phyloP scores from a whole-genome alignment of 805 yeast genomes.

The Nematodospora valgi region DNA sequence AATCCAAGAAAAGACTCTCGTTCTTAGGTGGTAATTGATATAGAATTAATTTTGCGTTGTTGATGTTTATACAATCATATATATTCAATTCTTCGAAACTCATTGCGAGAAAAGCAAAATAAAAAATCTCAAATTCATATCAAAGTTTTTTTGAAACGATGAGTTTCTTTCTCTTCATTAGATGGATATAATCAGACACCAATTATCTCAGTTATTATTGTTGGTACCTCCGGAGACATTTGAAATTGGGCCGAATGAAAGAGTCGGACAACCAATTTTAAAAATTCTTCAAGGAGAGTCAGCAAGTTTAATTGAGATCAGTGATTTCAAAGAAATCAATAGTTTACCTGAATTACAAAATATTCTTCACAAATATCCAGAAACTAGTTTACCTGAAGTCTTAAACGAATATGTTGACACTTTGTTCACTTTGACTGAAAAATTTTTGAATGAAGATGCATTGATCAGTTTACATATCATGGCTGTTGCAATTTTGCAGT shows the following conservation, averaged over 20 bases:
- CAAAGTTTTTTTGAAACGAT: too few relatives aligned
- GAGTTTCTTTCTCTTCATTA: too few relatives aligned
- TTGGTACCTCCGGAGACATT: constrained; percentile 15
- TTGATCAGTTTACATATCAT: constrained; percentile 25
- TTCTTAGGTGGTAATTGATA: constrained; percentile 9
- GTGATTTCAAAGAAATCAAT: constrained; percentile 15
- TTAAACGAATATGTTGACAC: constrained; percentile 7
- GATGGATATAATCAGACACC: constrained; percentile 10
- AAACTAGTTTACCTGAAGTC: constrained; percentile 4
- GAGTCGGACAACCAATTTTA: constrained; percentile 15
- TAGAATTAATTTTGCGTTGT: constrained; percentile 1
- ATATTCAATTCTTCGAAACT: too few relatives aligned
- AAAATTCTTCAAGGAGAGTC: constrained; percentile 24
- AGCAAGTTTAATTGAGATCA: constrained; percentile 16
- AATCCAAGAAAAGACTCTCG: constrained; percentile 12
- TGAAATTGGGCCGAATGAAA: constrained; percentile 2
- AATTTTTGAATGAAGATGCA: constrained; percentile 13
- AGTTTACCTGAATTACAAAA: constrained; percentile 13
- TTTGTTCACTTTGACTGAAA: not conserved
- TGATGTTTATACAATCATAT: too few relatives aligned
- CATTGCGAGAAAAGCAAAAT: too few relatives aligned
- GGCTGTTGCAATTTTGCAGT: constrained; percentile 62
- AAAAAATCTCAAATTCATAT: too few relatives aligned
- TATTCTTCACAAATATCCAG: constrained; percentile 19
- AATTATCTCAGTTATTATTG: constrained; percentile 17